These are phyloP conservation scores for Piromyces finnis DNA, from an alignment of 192 early-diverging fungal genomes.

Conservation along the genomic window DNA sequence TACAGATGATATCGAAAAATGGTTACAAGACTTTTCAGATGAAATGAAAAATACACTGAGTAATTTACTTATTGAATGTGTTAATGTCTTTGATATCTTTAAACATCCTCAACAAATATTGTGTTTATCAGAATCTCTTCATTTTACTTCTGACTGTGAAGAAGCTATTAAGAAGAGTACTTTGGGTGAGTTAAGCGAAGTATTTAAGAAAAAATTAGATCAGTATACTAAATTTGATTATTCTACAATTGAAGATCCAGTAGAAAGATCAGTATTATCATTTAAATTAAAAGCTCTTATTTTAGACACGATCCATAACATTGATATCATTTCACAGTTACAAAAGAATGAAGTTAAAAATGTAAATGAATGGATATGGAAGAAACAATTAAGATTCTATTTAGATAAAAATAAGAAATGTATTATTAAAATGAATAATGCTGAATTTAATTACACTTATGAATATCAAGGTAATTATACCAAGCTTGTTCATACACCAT, in stretches of 20 bases:
- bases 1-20: constrained; percentile 26
- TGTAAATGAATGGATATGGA: constrained; percentile 25
- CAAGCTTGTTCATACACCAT: constrained; percentile 34
- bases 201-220: constrained; percentile 18
- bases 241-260: constrained; percentile 14
- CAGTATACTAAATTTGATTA: constrained; percentile 28
- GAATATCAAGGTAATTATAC: constrained; percentile 40
- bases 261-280: constrained; percentile 15
- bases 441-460: constrained; percentile 31
- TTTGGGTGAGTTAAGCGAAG: constrained; percentile 8
- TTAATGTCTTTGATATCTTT: constrained; percentile 18
- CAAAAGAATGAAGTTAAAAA: constrained; percentile 11
- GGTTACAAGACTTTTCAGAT: constrained; percentile 24
- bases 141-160: constrained; percentile 28
- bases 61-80: constrained; percentile 15
- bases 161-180: constrained; percentile 11
- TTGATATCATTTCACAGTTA: constrained; percentile 28
- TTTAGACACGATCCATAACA: constrained; percentile 36
- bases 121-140: constrained; percentile 19
- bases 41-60: constrained; percentile 28
- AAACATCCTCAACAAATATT: constrained; percentile 29
- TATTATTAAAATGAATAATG: constrained; percentile 23
- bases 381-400: constrained; percentile 30
- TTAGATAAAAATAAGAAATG: constrained; percentile 14
- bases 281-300: constrained; percentile 33